Evolutionary conservation across 2,329 filamentous ascomycete genomes (phyloP).

Genomic region (Talaromyces amestolkiae): DNA sequence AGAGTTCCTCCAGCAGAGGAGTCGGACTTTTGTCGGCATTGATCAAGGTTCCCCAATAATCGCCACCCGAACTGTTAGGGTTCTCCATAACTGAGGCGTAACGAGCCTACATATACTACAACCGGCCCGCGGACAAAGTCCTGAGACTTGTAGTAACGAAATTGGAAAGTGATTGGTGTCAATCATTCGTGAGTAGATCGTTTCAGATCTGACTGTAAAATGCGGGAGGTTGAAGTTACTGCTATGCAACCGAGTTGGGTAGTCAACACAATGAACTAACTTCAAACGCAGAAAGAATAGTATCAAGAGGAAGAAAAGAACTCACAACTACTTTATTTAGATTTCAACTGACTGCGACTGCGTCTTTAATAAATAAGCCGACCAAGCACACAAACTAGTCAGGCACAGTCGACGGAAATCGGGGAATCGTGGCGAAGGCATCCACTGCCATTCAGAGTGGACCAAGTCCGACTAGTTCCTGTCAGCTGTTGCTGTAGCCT

Average conservation of each 20-base stretch:
- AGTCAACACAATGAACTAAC: background rate
- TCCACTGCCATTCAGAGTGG: background rate
- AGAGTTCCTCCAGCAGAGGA: constrained; percentile 63
- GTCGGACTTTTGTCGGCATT: constrained; percentile 66
- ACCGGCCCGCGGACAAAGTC: background rate
- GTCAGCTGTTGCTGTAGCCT: background rate
- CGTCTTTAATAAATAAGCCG: background rate
- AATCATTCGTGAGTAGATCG: background rate
- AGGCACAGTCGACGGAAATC: background rate
- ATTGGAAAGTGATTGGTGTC: background rate
- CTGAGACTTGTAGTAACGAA: background rate
- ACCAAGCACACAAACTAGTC: constrained; percentile 3
- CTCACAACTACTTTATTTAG: background rate
- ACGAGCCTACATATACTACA: constrained; percentile 12
- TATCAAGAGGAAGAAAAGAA: too few relatives aligned
- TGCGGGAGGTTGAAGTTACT: background rate
- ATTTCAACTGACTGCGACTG: background rate
- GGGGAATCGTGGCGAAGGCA: constrained; percentile 7
- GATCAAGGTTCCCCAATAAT: constrained; percentile 63
- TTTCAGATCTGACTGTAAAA: background rate
- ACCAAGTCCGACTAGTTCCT: background rate
- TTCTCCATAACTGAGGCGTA: constrained; percentile 28
- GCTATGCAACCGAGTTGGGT: background rate
- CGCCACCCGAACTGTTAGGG: constrained; percentile 23
- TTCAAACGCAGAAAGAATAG: background rate